phyloP scores from a whole-genome alignment of 1,284 basidiomycete genomes.

The Leucocoprinus gongylophorus region DNA sequence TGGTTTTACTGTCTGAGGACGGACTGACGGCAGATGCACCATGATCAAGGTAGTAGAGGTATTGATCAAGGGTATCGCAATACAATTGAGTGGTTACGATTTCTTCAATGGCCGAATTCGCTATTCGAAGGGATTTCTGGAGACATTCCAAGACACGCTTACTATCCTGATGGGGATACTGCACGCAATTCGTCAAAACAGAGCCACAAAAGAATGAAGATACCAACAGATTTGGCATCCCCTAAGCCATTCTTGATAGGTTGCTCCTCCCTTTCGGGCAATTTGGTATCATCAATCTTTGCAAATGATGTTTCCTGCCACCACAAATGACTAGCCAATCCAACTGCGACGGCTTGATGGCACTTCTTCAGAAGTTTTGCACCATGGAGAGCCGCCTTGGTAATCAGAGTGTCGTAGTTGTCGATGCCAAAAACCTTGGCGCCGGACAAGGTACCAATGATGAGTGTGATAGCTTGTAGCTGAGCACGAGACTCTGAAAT shows the following conservation, averaged over 20 bases:
- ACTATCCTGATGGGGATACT: constrained; percentile 88
- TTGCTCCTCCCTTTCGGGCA: constrained; percentile 24
- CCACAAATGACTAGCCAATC: constrained; percentile 91
- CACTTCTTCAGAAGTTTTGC: constrained; percentile 94
- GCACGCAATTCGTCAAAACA: neutral
- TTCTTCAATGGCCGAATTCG: constrained; percentile 90
- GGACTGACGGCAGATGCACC: constrained; percentile 77
- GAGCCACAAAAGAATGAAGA: neutral
- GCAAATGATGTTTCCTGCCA: constrained; percentile 70
- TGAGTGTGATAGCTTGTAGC: constrained; percentile 86
- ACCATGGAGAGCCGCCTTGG: constrained; percentile 91
- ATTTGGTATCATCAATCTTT: constrained; percentile 25
- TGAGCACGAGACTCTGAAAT: constrained; percentile 91
- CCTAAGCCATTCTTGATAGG: constrained; percentile 10
- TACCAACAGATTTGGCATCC: constrained; percentile 50
- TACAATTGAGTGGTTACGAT: constrained; percentile 92
- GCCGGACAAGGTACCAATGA: constrained; percentile 82
- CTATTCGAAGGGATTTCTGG: constrained; percentile 90
- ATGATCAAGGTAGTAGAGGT: constrained; percentile 90
- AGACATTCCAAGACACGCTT: constrained; percentile 93
- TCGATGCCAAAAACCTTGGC: constrained; percentile 83
- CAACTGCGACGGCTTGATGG: constrained; percentile 92
- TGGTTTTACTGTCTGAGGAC: neutral
- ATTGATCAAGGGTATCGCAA: constrained; percentile 89
- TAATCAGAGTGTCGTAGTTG: constrained; percentile 93